Evolutionary conservation across 2,329 filamentous ascomycete species (phyloP), one percentile per base, ranked within the genome.

Genomic region (Blastomyces emzantsi): DNA sequence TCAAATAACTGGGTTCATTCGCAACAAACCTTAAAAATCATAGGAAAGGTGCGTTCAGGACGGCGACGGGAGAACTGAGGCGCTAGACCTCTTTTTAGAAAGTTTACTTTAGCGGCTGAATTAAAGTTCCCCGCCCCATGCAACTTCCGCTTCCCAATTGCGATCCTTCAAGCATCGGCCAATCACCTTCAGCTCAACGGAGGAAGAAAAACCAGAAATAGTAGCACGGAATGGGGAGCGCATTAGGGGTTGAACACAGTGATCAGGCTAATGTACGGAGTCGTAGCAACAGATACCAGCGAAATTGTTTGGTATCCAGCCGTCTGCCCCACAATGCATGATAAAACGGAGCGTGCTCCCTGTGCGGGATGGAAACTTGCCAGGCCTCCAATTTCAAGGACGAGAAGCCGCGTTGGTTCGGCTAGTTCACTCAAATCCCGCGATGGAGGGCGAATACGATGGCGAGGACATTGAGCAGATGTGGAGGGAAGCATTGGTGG

Each of bases 391-490:
- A 47, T 60, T 19, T n/a, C 41, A 22, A 5, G 22, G 17, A 22
- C 22, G 9, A 33, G 22, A 49, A 9, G 36, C 39, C 7, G 55
- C 36, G 17, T 15, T 15, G 22, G 17, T 43, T 45, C 9, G 8
- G 7, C 39, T 17, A 43, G 22, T 39, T 43, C 43, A 45, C 22
- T 39, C 47, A 25, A 36, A 52, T 33, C 45, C 9, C 28, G 51
- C 30, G n/a, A 66, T 66, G 65, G 47, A 57, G 17, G 54, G 43
- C 30, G 47, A 62, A 39, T 30, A 52, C 11, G 63, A 65, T 49
- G 65, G 65, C 56, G 52, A 65, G 39, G 63, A 65, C 36, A 62
- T 66, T 49, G 63, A 66, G 51, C 54, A 63, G 36, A 66, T 66
- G 65, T 66, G 65, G 65, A 62, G 43, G 33, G 65, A 66, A 57